Evolutionary conservation across 1,139 yeast genomes (phyloP), one percentile per base, ranked within the genome.

Genomic region (Komagataea norvegica): DNA sequence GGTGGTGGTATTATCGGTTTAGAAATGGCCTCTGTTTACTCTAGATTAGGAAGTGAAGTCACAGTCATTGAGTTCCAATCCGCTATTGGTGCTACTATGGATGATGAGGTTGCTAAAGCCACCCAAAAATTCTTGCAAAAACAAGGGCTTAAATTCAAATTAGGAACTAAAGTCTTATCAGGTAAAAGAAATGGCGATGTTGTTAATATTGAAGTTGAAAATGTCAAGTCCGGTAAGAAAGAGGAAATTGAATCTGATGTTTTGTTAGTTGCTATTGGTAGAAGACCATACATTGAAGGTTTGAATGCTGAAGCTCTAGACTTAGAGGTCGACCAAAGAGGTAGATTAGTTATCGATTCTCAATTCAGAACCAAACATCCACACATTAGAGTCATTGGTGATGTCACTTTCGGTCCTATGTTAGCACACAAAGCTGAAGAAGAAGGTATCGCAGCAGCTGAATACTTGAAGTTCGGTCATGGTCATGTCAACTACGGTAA

Each of bases 361-460:
- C 88, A 91, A 70, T 91, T 77, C 77, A 83, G 86, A 68, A 85
- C 98, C 54, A 89, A 85, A 67, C 78, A 73, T 67, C 83, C 88
- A 45, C 95, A 93, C 68, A 89, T 93, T 60, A 86, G 95, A 66
- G 95, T 88, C 56, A 87, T 91, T 65, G 99, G 99, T 64, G 99
- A 93, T 62, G 96, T 82, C 44, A 93, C 98, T 33, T 91, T 86
- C 55, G 98, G 98, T 55, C 93, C 96, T 56, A 93, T 93, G 99
- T 78, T 93, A 69, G 99, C 99, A 48, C 99, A 93, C 77, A 93
- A 93, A 75, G 99, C 99, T 46, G 99, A 93, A 72, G 99, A 93
- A 66, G 99, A 93, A 74, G 99, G 96, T 67, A 82, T 93, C 56
- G 99, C 98, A 43, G 98, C 96, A 48, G 97, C 77, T 47, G 99